Conservation (phyloP, 2,329 filamentous ascomycete genomes). For the Colletotrichum godetiae region DNA sequence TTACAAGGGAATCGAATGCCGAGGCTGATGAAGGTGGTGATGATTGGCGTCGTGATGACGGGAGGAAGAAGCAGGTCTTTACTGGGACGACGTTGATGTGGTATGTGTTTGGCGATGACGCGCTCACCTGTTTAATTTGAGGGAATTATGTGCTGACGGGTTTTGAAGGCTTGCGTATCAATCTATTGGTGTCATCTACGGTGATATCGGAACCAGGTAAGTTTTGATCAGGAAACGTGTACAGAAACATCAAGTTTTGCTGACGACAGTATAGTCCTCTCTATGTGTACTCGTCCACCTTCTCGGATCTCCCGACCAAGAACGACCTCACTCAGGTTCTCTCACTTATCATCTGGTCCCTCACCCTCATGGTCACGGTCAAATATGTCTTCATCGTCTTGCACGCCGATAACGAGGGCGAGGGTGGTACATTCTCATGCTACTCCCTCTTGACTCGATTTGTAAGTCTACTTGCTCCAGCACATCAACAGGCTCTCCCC, state of each 20-base stretch:
- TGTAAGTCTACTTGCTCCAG: conserved; percentile 45
- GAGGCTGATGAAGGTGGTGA: conserved; percentile 44
- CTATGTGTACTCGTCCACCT: conserved; percentile 78
- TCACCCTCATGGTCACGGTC: conserved; percentile 75
- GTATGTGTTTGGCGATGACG: conserved; percentile 34
- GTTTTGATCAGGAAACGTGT: neutral
- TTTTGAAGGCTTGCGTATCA: conserved; percentile 68
- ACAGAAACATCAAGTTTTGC: neutral
- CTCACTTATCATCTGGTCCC: conserved; percentile 76
- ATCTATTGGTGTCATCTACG: conserved; percentile 75
- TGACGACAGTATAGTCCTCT: conserved; percentile 61
- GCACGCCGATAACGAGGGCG: conserved; percentile 75
- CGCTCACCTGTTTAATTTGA: too few relatives aligned
- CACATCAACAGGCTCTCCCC: too few relatives aligned
- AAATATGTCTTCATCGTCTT: conserved; percentile 77
- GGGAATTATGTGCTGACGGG: neutral
- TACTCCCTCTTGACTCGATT: conserved; percentile 73
- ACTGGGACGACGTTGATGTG: conserved; percentile 49
- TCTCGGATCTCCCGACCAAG: conserved; percentile 64
- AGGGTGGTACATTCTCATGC: conserved; percentile 76
- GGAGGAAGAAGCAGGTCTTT: conserved; percentile 49
- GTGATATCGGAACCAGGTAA: conserved; percentile 68
- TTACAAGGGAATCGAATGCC: conserved; percentile 39
- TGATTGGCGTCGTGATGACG: conserved; percentile 46
- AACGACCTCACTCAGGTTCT: conserved; percentile 72